Conservation (phyloP, 2,329 filamentous ascomycete genomes). For the Neonectria neomacrospora region DNA sequence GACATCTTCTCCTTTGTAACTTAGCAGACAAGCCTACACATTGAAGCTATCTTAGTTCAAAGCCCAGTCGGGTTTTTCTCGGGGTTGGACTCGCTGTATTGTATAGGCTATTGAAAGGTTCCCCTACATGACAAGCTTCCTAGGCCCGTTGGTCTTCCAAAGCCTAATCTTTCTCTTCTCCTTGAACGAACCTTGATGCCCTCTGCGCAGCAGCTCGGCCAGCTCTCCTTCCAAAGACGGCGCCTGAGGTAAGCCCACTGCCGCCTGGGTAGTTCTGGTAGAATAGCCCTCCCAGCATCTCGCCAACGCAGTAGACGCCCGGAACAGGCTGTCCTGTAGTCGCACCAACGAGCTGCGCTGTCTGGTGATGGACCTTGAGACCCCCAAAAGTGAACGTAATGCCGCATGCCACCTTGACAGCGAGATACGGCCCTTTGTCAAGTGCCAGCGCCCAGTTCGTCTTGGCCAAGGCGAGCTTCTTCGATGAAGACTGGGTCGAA, state of each 20-base stretch:
- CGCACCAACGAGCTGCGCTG: conserved; percentile 62
- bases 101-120: too few relatives aligned
- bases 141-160: too few relatives aligned
- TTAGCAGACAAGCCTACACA: too few relatives aligned
- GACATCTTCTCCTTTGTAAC: too few relatives aligned
- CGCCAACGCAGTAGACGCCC: conserved; percentile 69
- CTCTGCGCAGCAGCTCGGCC: conserved; percentile 49
- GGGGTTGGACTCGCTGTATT: too few relatives aligned
- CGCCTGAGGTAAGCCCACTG: conserved; percentile 69
- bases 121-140: too few relatives aligned
- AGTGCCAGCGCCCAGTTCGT: conserved; percentile 74
- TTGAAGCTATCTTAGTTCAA: too few relatives aligned
- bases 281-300: conserved; percentile 74
- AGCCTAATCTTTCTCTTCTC: too few relatives aligned
- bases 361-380: conserved; percentile 63
- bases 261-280: conserved; percentile 73
- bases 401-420: conserved; percentile 72
- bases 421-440: conserved; percentile 67
- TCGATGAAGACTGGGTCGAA: conserved; percentile 65
- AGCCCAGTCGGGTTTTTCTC: too few relatives aligned
- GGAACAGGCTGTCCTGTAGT: conserved; percentile 57
- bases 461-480: conserved; percentile 62
- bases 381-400: conserved; percentile 78
- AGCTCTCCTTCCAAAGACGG: conserved; percentile 60
- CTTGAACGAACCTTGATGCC: too few relatives aligned